These are phyloP conservation scores for Ceratobasidium sp. DNA, from an alignment of 1,284 basidiomycete genomes.

Conservation along the genomic window DNA sequence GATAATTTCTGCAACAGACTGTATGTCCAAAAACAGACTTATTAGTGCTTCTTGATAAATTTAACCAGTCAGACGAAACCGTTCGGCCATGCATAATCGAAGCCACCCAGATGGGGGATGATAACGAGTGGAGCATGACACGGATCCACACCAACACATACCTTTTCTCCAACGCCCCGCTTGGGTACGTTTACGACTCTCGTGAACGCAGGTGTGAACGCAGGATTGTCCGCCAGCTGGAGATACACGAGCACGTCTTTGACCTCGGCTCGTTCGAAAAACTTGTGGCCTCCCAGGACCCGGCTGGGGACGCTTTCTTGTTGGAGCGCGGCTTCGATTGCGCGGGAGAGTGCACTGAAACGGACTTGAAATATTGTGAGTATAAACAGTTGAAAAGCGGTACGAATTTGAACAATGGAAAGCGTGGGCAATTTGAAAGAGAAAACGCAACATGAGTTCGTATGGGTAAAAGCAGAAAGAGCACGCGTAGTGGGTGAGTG, in stretches of 20 bases:
- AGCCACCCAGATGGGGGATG: neutral
- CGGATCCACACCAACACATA: constrained; percentile 45
- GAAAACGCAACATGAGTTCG: too few relatives aligned
- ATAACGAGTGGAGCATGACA: neutral
- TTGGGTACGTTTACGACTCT: constrained; percentile 76
- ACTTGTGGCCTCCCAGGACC: constrained; percentile 83
- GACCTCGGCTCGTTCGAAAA: constrained; percentile 87
- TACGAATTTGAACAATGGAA: constrained; percentile 28
- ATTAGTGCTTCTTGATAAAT: neutral
- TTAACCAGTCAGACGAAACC: neutral
- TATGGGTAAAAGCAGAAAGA: too few relatives aligned
- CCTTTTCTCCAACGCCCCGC: constrained; percentile 84
- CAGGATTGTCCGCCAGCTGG: constrained; percentile 83
- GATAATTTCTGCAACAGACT: constrained; percentile 70
- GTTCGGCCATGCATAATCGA: neutral
- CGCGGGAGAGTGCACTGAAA: constrained; percentile 82
- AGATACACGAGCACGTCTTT: constrained; percentile 90
- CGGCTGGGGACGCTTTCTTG: constrained; percentile 78
- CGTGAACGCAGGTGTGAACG: constrained; percentile 78
- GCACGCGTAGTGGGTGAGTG: neutral
- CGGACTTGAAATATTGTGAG: constrained; percentile 61
- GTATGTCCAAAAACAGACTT: neutral
- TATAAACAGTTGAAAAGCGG: constrained; percentile 43
- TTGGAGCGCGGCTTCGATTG: constrained; percentile 80
- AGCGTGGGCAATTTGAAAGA: too few relatives aligned